Conservation (phyloP, 192 early-diverging fungal genomes). For the Entophlyctis luteolus region DNA sequence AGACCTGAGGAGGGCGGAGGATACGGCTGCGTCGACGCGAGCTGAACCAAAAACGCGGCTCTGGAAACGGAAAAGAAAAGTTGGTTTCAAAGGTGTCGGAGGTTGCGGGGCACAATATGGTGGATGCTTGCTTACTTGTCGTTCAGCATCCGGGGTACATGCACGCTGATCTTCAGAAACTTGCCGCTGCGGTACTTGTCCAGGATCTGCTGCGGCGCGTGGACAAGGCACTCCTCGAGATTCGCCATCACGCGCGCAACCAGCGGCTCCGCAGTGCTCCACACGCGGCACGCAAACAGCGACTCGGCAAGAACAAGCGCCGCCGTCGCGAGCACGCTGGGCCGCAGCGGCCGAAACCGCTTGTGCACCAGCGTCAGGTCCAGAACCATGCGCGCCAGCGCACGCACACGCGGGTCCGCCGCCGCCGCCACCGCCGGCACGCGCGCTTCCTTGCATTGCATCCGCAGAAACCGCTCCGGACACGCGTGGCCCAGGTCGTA, state of each 20-base stretch:
- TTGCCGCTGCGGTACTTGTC: slow-evolving; percentile 9
- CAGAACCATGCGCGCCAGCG: slow-evolving; percentile 50
- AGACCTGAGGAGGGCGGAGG: no score
- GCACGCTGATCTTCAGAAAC: slow-evolving; percentile 12
- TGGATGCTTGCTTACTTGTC: not conserved
- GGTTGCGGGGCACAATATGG: not conserved
- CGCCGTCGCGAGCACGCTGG: slow-evolving; percentile 42
- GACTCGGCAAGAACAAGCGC: slow-evolving; percentile 26
- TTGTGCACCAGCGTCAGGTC: slow-evolving; percentile 45
- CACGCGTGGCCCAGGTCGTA: slow-evolving; percentile 46
- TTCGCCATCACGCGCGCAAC: not conserved
- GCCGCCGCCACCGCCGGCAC: not conserved
- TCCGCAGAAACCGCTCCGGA: slow-evolving; percentile 47
- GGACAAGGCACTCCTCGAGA: slow-evolving; percentile 10
- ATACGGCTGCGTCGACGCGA: no score
- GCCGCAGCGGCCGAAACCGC: slow-evolving; percentile 38
- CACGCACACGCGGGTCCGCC: slow-evolving; percentile 22
- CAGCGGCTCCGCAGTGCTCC: slow-evolving; percentile 4
- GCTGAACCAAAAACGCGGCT: no score
- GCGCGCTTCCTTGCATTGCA: slow-evolving; percentile 14
- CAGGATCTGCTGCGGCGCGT: slow-evolving; percentile 11
- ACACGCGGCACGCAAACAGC: not conserved
- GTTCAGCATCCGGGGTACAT: slow-evolving; percentile 2
- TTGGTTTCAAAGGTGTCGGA: not conserved
- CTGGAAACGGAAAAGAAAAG: no score